Evolutionary conservation across 2,329 filamentous ascomycete genomes (phyloP), one percentile per base, ranked within the genome.

Genomic region (Lojkania enalia): DNA sequence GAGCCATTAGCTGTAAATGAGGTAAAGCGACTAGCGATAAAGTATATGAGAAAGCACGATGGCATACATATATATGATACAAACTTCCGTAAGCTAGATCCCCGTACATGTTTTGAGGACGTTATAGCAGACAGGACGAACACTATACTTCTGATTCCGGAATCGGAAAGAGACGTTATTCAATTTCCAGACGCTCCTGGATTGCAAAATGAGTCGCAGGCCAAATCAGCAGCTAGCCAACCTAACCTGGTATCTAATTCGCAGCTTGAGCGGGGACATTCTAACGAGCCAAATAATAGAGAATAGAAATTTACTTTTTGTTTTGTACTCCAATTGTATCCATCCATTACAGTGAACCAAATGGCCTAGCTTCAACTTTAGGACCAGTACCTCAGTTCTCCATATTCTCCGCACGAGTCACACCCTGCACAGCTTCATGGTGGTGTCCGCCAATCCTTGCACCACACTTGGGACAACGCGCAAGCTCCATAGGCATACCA

Each of bases 11-110:
- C 3, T 18, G 33, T 47, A 42, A 15, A 38, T 6, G 39, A 47
- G 44, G 39, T 42, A 47, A 38, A 42, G 20, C 29, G 39, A 42
- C 39, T 32, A 42, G 44, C 20, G 18, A 42, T 47, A 42, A 47
- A 42, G 39, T 42, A 47, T 35, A 47, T 47, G 13, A 47, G 33
- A 42, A 47, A 47, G 39, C 21, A 42, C n/a, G 18, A 47, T 2
- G 27, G 44, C 15, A 47, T 47, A 42, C 23, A 31, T 32, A 47
- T 47, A 42, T 47, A 47, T 38, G 25, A 47, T 42, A 47, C 20
- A 42, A 47, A 47, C 32, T 39, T 47, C 38, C 25, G 25, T 38
- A 47, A 42, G 38, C 20, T 47, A 42, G n/a, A 47, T 25, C 39
- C 44, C 42, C 20, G 15, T 15, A 46, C 21, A 46, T 46, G 31